These are phyloP conservation scores for Musa balbisiana DNA, from an alignment of 202 grass and related monocot genomes.

Conservation along the genomic window DNA sequence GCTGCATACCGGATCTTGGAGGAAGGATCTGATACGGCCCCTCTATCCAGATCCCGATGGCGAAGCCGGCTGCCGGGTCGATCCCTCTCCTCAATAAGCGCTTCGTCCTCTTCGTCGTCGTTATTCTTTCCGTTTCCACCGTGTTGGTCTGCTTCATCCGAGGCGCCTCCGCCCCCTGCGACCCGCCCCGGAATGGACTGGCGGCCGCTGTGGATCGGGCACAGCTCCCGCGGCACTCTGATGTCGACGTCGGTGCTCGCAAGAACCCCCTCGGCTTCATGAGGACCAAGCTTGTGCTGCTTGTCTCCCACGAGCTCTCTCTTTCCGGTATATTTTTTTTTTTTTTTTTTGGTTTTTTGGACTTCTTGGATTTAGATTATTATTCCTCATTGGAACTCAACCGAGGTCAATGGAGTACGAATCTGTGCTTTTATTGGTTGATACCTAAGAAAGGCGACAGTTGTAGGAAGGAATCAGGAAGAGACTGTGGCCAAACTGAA, in stretches of 20 bases:
- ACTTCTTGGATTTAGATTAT: neutral
- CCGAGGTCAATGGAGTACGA: too few relatives aligned
- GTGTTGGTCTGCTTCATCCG: neutral
- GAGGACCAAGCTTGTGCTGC: constrained; percentile 68
- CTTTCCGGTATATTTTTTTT: constrained; percentile 57
- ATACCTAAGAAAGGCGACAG: too few relatives aligned
- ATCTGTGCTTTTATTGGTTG: too few relatives aligned
- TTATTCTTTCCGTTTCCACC: constrained; percentile 1
- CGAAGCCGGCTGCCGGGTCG: neutral
- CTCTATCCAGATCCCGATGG: neutral
- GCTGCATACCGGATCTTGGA: too few relatives aligned
- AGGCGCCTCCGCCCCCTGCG: constrained; percentile 22
- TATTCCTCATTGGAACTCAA: too few relatives aligned
- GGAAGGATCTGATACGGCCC: too few relatives aligned
- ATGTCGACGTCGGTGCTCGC: neutral
- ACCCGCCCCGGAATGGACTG: constrained; percentile 3
- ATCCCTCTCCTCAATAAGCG: neutral
- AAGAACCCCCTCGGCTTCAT: constrained; percentile 56
- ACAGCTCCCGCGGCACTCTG: neutral
- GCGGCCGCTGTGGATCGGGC: neutral
- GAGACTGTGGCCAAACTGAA: too few relatives aligned
- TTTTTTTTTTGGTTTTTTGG: neutral
- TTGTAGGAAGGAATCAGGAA: too few relatives aligned
- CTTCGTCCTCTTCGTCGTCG: neutral
- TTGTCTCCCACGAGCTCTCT: constrained; percentile 89